phyloP scores from a whole-genome alignment of 495 filamentous ascomycete species.

The Penicillium macrosclerotiorum region DNA sequence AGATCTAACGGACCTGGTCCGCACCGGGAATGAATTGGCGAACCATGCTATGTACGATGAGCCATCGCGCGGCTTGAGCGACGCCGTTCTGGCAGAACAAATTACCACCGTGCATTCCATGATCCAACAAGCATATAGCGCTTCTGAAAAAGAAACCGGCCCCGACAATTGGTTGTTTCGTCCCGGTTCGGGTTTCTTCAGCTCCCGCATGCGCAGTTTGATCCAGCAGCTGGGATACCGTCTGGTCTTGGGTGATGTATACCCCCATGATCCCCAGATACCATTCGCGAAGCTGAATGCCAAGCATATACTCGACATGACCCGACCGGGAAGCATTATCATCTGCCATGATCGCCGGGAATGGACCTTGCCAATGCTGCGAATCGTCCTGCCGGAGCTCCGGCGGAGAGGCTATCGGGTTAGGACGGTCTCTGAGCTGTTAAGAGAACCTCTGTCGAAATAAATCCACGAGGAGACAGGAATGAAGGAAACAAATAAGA shows the following conservation, averaged over 20 bases:
- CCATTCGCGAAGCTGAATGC: constrained; percentile 65
- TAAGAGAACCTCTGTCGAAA: constrained; percentile 28
- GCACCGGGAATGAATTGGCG: constrained; percentile 65
- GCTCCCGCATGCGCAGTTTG: constrained; percentile 57
- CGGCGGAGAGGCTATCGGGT: constrained; percentile 63
- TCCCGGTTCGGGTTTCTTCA: constrained; percentile 80
- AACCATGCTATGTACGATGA: constrained; percentile 90
- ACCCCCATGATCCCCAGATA: constrained; percentile 85
- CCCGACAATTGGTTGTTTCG: constrained; percentile 63
- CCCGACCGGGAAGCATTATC: constrained; percentile 71
- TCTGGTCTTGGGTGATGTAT: constrained; percentile 75
- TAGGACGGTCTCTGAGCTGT: constrained; percentile 63
- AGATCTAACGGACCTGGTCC: constrained; percentile 59
- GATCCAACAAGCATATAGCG: constrained; percentile 55
- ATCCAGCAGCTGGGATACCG: constrained; percentile 57
- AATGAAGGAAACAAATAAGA: neutral
- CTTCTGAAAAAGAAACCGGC: constrained; percentile 22
- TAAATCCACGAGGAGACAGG: no score
- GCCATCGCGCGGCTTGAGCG: constrained; percentile 50
- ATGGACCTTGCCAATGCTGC: constrained; percentile 78
- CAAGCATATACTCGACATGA: constrained; percentile 75
- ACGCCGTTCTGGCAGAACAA: constrained; percentile 35
- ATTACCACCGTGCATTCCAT: constrained; percentile 41
- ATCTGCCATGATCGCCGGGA: constrained; percentile 78
- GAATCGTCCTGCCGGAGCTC: constrained; percentile 66